A percentile compares a stretch with the other conserved stretches of the same genome.
Conservation (phyloP, 306 rosid genomes). For the Vicia faba region DNA sequence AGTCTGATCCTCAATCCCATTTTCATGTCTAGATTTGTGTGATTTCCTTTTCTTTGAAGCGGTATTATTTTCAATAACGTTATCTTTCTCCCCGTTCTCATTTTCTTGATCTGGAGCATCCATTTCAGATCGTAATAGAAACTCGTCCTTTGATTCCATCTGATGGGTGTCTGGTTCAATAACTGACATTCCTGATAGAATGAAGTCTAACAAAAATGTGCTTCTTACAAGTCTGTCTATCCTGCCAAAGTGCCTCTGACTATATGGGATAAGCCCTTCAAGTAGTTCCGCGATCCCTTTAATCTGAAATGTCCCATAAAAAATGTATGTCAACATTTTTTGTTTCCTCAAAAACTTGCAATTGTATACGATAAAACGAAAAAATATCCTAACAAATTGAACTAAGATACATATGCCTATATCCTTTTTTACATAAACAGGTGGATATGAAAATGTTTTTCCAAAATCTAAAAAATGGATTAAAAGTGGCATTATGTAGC, state of each 20-base stretch:
- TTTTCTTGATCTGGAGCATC: conserved; percentile 40
- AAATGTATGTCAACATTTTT: conserved; percentile 1
- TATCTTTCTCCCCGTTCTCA: conserved; percentile 41
- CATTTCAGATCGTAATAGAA: conserved; percentile 38
- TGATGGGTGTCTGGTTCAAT: conserved; percentile 67
- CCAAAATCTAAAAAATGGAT: not conserved
- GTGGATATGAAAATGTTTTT: too few relatives aligned
- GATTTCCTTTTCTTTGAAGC: conserved; percentile 73
- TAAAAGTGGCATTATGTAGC: not conserved
- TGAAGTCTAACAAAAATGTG: conserved; percentile 72
- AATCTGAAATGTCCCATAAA: conserved; percentile 54
- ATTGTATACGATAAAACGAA: not conserved
- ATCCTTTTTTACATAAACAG: too few relatives aligned
- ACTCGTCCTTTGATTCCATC: conserved; percentile 31
- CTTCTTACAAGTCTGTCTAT: conserved; percentile 87
- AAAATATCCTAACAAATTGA: conserved; percentile 10
- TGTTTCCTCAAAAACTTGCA: not conserved
- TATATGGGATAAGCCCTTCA: conserved; percentile 79
- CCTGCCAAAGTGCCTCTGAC: conserved; percentile 87
- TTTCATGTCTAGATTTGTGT: conserved; percentile 51
- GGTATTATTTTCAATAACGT: conserved; percentile 35
- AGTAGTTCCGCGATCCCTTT: conserved; percentile 79
- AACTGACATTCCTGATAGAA: conserved; percentile 84
- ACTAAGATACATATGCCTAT: too few relatives aligned
- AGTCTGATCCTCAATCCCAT: conserved; percentile 35